Percentiles rank a stretch among this genome's conserved stretches.
These are phyloP conservation scores for Stachybotrys echinatus DNA, from an alignment of 2,329 filamentous ascomycete species.

Conservation along the genomic window DNA sequence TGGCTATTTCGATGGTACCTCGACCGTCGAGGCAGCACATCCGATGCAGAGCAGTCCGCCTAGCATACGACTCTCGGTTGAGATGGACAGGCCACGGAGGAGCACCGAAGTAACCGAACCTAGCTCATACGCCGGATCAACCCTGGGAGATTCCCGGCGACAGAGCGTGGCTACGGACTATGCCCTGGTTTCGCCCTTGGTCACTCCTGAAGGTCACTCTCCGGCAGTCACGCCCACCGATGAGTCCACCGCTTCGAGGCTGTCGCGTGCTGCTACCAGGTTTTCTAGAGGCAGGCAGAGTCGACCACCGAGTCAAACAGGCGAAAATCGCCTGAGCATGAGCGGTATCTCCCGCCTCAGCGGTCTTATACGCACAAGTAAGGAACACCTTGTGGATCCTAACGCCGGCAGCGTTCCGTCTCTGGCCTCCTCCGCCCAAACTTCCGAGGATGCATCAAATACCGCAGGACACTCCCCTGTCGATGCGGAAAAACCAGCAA, in stretches of 20 bases:
- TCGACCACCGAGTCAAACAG: slow-evolving; percentile 52
- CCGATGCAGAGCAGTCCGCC: slow-evolving; percentile 30
- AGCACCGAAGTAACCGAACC: slow-evolving; percentile 41
- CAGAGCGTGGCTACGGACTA: slow-evolving; percentile 48
- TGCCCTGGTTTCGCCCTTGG: slow-evolving; percentile 28
- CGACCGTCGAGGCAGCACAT: slow-evolving; percentile 12
- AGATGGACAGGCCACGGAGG: slow-evolving; percentile 44
- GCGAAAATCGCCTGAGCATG: slow-evolving; percentile 52
- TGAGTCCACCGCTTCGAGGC: slow-evolving; percentile 46
- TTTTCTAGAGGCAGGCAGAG: slow-evolving; percentile 46
- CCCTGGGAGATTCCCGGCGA: slow-evolving; percentile 35
- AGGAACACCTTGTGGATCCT: slow-evolving; percentile 31
- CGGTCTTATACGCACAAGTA: slow-evolving; percentile 45
- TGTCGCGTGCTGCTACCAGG: slow-evolving; percentile 53
- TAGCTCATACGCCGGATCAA: slow-evolving; percentile 26
- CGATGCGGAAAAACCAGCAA: slow-evolving; percentile 12
- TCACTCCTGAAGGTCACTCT: slow-evolving; percentile 29
- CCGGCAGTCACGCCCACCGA: slow-evolving; percentile 41
- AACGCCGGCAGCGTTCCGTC: slow-evolving; percentile 17
- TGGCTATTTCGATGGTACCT: slow-evolving; percentile 19
- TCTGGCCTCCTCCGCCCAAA: slow-evolving; percentile 17
- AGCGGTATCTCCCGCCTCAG: slow-evolving; percentile 49
- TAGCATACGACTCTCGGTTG: slow-evolving; percentile 51
- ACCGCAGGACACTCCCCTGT: slow-evolving; percentile 13
- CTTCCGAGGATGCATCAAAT: slow-evolving; percentile 14